Evolutionary conservation across 75 land plant genomes (phyloP).

Genomic region (Gnetum montanum): DNA sequence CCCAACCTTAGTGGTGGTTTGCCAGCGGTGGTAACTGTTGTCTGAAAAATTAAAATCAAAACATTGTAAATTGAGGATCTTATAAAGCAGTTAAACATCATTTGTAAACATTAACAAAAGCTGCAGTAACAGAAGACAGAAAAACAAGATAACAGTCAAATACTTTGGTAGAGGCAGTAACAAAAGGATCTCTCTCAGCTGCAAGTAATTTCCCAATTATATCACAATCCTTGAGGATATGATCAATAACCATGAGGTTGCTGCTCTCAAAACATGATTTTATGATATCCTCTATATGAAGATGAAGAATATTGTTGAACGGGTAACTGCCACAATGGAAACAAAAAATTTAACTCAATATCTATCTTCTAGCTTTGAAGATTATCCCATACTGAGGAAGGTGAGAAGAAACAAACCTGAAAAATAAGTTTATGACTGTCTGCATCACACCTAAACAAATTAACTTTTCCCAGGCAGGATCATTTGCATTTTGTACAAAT

Average conservation of each 20-base stretch:
- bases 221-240: conserved; percentile 72
- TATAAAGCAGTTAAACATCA: neutral
- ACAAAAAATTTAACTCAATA: no score
- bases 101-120: neutral
- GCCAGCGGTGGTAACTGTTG: conserved; percentile 43
- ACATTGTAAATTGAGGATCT: neutral
- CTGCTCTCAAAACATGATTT: conserved; percentile 79
- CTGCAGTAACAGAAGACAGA: neutral
- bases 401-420: conserved; percentile 43
- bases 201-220: conserved; percentile 66
- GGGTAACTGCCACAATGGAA: conserved; percentile 80
- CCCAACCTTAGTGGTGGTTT: conserved; percentile 73
- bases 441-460: conserved; percentile 60
- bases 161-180: conserved; percentile 19
- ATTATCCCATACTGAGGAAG: no score
- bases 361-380: no score
- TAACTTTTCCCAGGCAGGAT: conserved; percentile 75
- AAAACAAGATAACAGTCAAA: neutral
- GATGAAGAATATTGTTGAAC: conserved; percentile 89
- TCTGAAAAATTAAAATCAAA: conserved; percentile 24
- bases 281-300: conserved; percentile 75
- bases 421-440: conserved; percentile 61
- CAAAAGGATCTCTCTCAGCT: conserved; percentile 65
- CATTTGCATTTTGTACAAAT: conserved; percentile 61
- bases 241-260: conserved; percentile 41